Evolutionary conservation across 1,139 yeast species (phyloP), one percentile per base, ranked within the genome.

Genomic region (Hyphopichia wangnamkhiaoensis): DNA sequence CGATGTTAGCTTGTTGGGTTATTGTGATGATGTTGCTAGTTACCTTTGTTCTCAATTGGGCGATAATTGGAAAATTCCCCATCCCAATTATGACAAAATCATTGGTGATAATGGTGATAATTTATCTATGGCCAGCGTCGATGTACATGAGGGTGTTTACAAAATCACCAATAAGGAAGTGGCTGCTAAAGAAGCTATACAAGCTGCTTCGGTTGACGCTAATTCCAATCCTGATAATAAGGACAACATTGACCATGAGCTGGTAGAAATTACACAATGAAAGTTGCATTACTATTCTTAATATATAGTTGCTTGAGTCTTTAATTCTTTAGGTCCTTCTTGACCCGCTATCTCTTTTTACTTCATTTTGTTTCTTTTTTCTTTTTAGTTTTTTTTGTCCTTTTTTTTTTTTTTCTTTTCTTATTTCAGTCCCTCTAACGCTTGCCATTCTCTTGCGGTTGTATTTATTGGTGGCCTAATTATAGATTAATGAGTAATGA

Each of bases 1-100:
- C 58, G 98, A 91, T 58, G 78, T 89, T 17, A 79, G 83, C 24
- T 59, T 93, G 14, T 65, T 91, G 34, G 98, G 97, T 0, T 80
- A 79, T 49, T 90, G 98, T 63, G 98, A 93, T 56, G 95, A 88
- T 48, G 89, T 80, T 9, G 93, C 91, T 7, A 76, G 82, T 30
- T 79, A 80, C 58, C 61, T 91, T 3, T 73, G 84, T 41, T 71
- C 74, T 29, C 64, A 71, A 44, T 65, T 89, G 36, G 79, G 77
- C 1, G 50, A 50, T 5, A 49, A 43, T 5, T 89, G 96, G 96
- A 61, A 69, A 4, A 68, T 89, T 33, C 71, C 80, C 0, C 95
- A 87, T 52, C 65, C 71, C 17, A 54, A 57, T 35, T 60, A 45
- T 37, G 41, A 53, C 13, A 39, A 37, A 8, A 56, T 62, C 4